Evolutionary conservation across 2,329 filamentous ascomycete species (phyloP).

Genomic region (Beauveria bassiana): DNA sequence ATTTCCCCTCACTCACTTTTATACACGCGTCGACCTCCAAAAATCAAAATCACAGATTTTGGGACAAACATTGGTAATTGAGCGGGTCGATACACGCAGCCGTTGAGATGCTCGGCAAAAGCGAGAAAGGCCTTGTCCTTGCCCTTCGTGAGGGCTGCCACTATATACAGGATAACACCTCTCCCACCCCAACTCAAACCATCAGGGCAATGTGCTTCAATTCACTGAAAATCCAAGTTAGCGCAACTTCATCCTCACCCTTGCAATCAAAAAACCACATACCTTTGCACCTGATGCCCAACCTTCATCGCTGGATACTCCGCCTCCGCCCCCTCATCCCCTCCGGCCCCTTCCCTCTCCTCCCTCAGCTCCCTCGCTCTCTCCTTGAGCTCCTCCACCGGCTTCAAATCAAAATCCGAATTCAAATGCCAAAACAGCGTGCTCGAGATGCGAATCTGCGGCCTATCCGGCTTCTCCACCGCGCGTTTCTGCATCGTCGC

Average conservation of each 20-base stretch:
- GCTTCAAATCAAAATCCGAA: conserved; percentile 47
- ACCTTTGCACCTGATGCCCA: conserved; percentile 51
- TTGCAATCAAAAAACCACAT: background rate
- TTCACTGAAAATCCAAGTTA: conserved; percentile 28
- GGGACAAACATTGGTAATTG: no score
- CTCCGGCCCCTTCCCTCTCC: conserved; percentile 39
- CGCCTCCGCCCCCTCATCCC: conserved; percentile 44
- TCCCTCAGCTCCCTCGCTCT: conserved; percentile 36
- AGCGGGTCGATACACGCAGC: no score
- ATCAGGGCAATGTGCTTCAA: conserved; percentile 47
- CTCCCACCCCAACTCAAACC: conserved; percentile 17
- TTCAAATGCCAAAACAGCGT: conserved; percentile 55
- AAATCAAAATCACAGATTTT: no score
- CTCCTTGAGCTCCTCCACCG: conserved; percentile 40
- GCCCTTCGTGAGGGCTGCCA: no score
- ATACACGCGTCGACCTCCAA: no score
- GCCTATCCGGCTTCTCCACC: conserved; percentile 36
- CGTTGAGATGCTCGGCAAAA: background rate
- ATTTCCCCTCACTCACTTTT: no score
- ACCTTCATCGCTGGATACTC: conserved; percentile 49
- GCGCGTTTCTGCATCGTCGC: conserved; percentile 37
- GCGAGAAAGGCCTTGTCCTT: no score
- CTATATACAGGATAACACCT: background rate
- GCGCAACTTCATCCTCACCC: background rate
- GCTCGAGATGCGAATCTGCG: conserved; percentile 49